Conservation (phyloP, 345 rosid genomes). For the Dovyalis caffra region DNA sequence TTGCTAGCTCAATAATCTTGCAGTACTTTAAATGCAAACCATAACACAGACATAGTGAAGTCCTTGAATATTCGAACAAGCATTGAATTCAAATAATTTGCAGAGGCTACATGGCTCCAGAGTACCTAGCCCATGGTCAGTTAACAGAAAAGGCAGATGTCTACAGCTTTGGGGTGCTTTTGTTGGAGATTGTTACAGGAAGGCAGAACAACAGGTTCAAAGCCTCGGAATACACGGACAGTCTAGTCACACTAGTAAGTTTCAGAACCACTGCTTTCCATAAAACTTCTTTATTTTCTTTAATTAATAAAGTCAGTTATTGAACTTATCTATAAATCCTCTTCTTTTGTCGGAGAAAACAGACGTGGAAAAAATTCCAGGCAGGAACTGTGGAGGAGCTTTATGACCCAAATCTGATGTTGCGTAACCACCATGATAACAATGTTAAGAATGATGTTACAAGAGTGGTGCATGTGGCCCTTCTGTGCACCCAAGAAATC, state of each 20-base stretch:
- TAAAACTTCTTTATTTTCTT: neutral
- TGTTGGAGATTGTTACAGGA: conserved; percentile 78
- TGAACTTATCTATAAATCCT: neutral
- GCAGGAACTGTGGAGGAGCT: conserved; percentile 62
- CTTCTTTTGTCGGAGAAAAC: conserved; percentile 11
- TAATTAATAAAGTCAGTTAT: neutral
- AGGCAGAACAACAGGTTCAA: conserved; percentile 73
- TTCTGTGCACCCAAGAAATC: conserved; percentile 76
- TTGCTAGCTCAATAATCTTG: neutral
- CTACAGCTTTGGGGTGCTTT: conserved; percentile 83
- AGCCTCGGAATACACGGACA: conserved; percentile 70
- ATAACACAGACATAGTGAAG: neutral
- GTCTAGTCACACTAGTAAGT: conserved; percentile 75
- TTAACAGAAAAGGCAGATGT: conserved; percentile 91
- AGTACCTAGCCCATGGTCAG: conserved; percentile 88
- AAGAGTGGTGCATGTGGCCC: conserved; percentile 72
- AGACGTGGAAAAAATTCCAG: conserved; percentile 84
- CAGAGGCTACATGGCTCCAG: conserved; percentile 98
- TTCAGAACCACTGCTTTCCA: neutral
- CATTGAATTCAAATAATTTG: conserved; percentile 16
- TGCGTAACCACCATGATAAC: conserved; percentile 40
- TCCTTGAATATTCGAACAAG: neutral
- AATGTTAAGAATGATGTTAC: conserved; percentile 50
- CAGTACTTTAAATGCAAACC: neutral
- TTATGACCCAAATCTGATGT: conserved; percentile 61